Percentiles rank a stretch among this genome's conserved stretches.
phyloP scores from a whole-genome alignment of 208 protist species.

The Trypanosoma lewisi region DNA sequence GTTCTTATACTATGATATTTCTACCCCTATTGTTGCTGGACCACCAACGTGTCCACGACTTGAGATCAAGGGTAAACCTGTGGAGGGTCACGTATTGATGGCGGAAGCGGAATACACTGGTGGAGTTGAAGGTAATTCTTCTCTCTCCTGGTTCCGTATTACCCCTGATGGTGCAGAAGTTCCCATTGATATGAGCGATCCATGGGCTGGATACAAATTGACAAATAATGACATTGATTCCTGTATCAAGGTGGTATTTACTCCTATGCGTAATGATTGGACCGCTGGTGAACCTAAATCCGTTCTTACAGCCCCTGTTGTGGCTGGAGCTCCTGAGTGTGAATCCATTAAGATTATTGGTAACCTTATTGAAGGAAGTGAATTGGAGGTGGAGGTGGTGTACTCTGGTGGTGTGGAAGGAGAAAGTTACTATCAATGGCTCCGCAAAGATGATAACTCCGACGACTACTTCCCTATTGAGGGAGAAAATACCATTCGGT shows the following conservation, averaged over 20 bases:
- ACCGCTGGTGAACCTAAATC: conserved; percentile 82
- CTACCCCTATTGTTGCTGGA: conserved; percentile 73
- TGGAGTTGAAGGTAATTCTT: conserved; percentile 84
- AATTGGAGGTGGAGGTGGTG: conserved; percentile 74
- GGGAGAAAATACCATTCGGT: conserved; percentile 73
- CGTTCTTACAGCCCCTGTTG: conserved; percentile 56
- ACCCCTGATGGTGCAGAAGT: conserved; percentile 60
- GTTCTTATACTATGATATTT: conserved; percentile 91
- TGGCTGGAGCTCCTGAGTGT: conserved; percentile 72
- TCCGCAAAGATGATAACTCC: conserved; percentile 64
- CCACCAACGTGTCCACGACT: conserved; percentile 77
- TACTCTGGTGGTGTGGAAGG: conserved; percentile 90
- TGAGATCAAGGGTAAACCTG: conserved; percentile 72
- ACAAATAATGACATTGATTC: conserved; percentile 79
- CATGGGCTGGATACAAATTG: conserved; percentile 83
- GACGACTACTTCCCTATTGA: conserved; percentile 81
- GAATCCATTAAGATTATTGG: conserved; percentile 91
- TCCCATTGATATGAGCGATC: conserved; percentile 63
- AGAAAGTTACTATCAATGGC: conserved; percentile 89
- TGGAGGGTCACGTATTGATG: conserved; percentile 76
- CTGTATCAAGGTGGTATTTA: conserved; percentile 86
- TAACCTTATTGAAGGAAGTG: conserved; percentile 78
- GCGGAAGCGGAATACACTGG: conserved; percentile 86
- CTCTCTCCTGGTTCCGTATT: conserved; percentile 85
- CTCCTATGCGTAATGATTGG: conserved; percentile 87